Conservation (phyloP, 768 basidiomycete species). For the Tylopilus felleus region DNA sequence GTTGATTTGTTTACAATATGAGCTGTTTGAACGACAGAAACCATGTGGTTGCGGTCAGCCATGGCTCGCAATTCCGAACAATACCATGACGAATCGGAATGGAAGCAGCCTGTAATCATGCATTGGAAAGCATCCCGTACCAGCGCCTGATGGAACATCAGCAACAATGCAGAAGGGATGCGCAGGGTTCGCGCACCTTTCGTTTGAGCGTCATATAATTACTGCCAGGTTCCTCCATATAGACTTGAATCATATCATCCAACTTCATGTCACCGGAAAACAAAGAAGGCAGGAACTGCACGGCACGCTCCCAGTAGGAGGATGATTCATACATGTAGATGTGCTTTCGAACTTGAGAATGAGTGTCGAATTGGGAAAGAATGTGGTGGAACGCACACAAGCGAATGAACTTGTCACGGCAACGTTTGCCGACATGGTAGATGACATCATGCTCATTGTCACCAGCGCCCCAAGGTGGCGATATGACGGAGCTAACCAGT, state of each 20-base stretch:
- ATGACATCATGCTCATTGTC: no score
- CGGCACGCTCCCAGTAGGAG: no score
- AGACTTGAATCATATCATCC: not conserved
- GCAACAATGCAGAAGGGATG: not conserved
- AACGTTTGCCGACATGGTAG: no score
- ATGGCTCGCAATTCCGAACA: not conserved
- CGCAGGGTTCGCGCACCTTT: not conserved
- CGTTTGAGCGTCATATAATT: not conserved
- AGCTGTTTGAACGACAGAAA: no score
- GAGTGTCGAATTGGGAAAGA: no score
- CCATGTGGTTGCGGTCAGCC: not conserved
- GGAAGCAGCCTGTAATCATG: not conserved
- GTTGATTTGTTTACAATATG: not conserved
- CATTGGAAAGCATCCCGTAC: not conserved
- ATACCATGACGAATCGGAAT: rapidly evolving
- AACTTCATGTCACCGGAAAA: no score
- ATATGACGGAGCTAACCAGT: no score
- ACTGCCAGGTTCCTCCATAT: not conserved
- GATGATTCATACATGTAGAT: no score
- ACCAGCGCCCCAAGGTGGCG: no score
- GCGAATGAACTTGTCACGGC: no score
- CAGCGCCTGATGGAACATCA: not conserved
- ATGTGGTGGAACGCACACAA: no score
- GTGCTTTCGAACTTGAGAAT: no score
- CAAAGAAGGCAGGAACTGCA: not conserved